Percentiles rank a stretch among this genome's conserved stretches.
Evolutionary conservation across 164 flowering plant species (phyloP).

Genomic region (Nelumbo lutea): DNA sequence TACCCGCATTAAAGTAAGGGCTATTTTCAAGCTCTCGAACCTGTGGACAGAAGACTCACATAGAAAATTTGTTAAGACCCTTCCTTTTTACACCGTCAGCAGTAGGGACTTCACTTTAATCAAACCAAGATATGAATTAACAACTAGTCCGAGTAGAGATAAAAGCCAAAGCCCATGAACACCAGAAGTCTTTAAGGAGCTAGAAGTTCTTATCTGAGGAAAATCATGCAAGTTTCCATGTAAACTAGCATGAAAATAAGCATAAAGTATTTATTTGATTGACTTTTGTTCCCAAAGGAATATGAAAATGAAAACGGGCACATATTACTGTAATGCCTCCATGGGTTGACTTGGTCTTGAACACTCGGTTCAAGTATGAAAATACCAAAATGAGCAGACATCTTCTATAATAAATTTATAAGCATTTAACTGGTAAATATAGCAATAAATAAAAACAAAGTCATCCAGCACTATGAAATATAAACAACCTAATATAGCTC

Average conservation of each 20-base stretch:
- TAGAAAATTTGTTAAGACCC: not conserved
- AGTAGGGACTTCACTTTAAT: not conserved
- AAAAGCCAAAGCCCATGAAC: not conserved
- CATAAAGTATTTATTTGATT: not conserved
- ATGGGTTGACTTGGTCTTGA: not conserved
- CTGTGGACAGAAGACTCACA: conserved; percentile 26
- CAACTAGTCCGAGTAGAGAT: not conserved
- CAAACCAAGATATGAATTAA: not conserved
- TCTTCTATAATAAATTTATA: no score
- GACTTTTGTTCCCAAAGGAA: not conserved
- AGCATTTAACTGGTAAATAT: no score
- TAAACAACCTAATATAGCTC: no score
- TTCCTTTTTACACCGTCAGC: not conserved
- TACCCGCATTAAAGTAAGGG: conserved; percentile 85
- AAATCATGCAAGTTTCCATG: no score
- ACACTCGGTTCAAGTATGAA: no score
- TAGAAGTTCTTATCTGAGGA: no score
- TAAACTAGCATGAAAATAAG: no score
- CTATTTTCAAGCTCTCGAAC: conserved; percentile 87
- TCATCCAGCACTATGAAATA: no score
- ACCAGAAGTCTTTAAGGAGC: not conserved
- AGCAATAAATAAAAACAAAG: no score
- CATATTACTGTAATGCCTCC: not conserved
- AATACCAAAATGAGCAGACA: no score
- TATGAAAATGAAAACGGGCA: not conserved